phyloP scores from a whole-genome alignment of 345 rosid genomes.

The Triadica sebifera region DNA sequence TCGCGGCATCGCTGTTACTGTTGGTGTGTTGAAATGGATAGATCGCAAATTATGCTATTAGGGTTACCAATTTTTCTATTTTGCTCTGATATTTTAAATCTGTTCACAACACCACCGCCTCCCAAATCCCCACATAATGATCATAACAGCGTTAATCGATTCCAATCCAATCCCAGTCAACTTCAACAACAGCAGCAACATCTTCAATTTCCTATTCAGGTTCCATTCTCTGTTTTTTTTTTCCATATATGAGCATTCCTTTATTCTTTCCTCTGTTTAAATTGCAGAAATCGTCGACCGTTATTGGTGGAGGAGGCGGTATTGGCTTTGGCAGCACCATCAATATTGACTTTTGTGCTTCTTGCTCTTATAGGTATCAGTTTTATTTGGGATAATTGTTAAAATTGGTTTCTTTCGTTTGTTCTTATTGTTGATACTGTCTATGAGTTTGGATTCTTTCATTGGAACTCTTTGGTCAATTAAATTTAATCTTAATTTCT shows the following conservation, averaged over 20 bases:
- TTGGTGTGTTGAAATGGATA: constrained; percentile 22
- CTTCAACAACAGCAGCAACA: constrained; percentile 3
- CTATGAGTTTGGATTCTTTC: neutral
- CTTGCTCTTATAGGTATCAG: constrained; percentile 36
- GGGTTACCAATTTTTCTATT: constrained; percentile 33
- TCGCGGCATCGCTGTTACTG: neutral
- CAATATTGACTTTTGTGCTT: constrained; percentile 34
- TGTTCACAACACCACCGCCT: constrained; percentile 23
- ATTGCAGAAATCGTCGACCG: constrained; percentile 27
- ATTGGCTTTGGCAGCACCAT: constrained; percentile 30
- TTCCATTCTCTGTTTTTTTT: neutral
- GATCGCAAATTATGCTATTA: constrained; percentile 27
- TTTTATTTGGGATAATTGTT: neutral
- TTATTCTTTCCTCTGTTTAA: neutral
- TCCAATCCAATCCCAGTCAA: constrained; percentile 15
- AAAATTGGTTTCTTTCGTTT: neutral
- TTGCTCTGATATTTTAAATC: constrained; percentile 25
- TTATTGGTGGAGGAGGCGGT: constrained; percentile 13
- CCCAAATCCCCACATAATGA: constrained; percentile 12
- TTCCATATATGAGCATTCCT: neutral
- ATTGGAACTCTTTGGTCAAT: neutral
- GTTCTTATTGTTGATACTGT: neutral
- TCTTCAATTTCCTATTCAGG: constrained; percentile 26
- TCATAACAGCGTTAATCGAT: neutral
- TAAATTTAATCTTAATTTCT: neutral